A percentile compares a stretch with the other conserved stretches of the same genome.
phyloP scores from a whole-genome alignment of 768 basidiomycete genomes.

The Lepiota brunneoincarnata region DNA sequence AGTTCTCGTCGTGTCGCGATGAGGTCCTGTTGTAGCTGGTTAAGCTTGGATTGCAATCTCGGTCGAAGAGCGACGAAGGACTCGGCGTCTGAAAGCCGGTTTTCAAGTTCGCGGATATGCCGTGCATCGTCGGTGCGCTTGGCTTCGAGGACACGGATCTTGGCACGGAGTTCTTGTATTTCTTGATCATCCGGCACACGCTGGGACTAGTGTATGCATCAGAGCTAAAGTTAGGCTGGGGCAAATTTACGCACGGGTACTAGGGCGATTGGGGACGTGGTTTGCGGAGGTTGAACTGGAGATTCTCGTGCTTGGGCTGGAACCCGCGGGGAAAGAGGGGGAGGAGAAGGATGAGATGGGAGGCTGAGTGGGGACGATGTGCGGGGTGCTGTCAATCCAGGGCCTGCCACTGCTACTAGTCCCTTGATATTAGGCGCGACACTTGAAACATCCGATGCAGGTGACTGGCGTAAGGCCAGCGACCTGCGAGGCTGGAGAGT shows the following conservation, averaged over 20 bases:
- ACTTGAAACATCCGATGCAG: constrained; percentile 31
- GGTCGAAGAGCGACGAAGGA: constrained; percentile 81
- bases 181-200: constrained; percentile 52
- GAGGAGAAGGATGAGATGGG: constrained; percentile 20
- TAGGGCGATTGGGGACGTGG: constrained; percentile 26
- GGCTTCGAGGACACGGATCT: constrained; percentile 81
- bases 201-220: constrained; percentile 8
- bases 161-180: constrained; percentile 78
- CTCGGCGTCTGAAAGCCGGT: constrained; percentile 80
- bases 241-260: constrained; percentile 19
- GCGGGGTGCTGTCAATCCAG: constrained; percentile 18
- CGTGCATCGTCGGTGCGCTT: constrained; percentile 86
- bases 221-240: constrained; percentile 6
- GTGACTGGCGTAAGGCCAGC: constrained; percentile 39
- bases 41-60: constrained; percentile 88
- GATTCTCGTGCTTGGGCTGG: constrained; percentile 16
- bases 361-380: constrained; percentile 38
- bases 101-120: constrained; percentile 80
- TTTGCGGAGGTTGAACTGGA: constrained; percentile 21
- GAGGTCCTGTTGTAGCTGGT: constrained; percentile 76
- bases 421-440: constrained; percentile 26
- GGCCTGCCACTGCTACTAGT: constrained; percentile 13
- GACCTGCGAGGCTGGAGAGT: constrained; percentile 50
- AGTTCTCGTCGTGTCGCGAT: constrained; percentile 72
- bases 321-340: constrained; percentile 14